Base-by-base conservation (phyloP, 176 grass and related monocot genomes). In the Hordeum vulgare region DNA sequence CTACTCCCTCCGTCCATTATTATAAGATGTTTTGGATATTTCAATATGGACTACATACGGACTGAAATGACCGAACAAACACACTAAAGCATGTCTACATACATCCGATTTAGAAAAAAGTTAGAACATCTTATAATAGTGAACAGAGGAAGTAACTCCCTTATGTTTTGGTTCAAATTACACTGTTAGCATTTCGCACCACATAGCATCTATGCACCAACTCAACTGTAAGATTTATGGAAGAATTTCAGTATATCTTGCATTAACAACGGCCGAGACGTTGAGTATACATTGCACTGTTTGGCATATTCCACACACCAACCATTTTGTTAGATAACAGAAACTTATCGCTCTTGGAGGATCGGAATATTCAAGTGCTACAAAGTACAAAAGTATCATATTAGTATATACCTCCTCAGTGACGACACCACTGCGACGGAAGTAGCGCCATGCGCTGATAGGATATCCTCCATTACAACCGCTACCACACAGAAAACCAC, bases 391-490 rank as follows among this genome's bases (percentile, higher is more conserved):
- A 9, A 68, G 23, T 27, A 17, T n/a, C 25, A 33, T 84, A n/a
- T n/a, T n/a, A n/a, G n/a, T n/a, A 33, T 84, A 39, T 77, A 98
- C 96, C 96, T 93, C 93, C 14, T 98, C 90, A 36, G 96, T 95
- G 76, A 98, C 96, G 86, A 98, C 77, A 65, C 96, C 96, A 66
- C 81, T 94, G 39, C 85, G 85, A 78, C 94, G 80, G 44, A 98
- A 93, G 84, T 98, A 98, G 6, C 53, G 81, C 96, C 96, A 98
- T 58, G 96, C 96, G 58, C 66, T 71, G 66, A 98, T 87, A 79
- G 90, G 90, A 83, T 98, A 95, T 40, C 96, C 96, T 83, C 96
- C 96, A 90, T 98, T 91, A 88, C 96, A 98, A 40, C 96, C 96
- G 65, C 93, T 89, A 25, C 96, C 96, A 31, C 96, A 98, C 87